Percentiles rank a stretch among this genome's conserved stretches.
Evolutionary conservation across 257 asterid genomes (phyloP).

Genomic region (Gentiana straminea): DNA sequence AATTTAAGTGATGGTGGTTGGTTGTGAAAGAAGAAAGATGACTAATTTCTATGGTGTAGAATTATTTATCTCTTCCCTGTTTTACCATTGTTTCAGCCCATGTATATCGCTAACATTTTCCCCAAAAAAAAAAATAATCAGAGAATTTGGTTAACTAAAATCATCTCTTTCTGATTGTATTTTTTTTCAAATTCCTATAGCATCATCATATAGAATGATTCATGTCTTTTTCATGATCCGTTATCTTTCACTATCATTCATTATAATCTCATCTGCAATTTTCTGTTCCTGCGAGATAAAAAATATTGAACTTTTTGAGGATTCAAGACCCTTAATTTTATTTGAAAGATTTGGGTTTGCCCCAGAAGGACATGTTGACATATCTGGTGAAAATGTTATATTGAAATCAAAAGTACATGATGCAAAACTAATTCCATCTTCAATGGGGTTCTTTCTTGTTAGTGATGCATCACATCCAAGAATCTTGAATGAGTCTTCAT

Average conservation of each 20-base stretch:
- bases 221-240: not conserved
- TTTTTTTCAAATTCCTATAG: not conserved
- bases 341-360: constrained; percentile 19
- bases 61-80: no score
- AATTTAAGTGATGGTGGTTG: no score
- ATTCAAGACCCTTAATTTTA: constrained; percentile 21
- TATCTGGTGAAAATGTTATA: constrained; percentile 11
- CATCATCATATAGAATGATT: not conserved
- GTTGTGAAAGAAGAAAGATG: no score
- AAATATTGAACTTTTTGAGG: constrained; percentile 13
- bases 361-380: constrained; percentile 12
- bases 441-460: constrained; percentile 26
- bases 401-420: constrained; percentile 16
- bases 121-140: not conserved
- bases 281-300: constrained; percentile 19
- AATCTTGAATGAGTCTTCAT: constrained; percentile 19
- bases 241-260: not conserved
- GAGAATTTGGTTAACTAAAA: not conserved
- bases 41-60: no score
- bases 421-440: constrained; percentile 17
- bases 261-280: constrained; percentile 1
- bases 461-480: constrained; percentile 15
- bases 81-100: not conserved
- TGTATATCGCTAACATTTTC: not conserved
- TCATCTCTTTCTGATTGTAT: not conserved